These are phyloP conservation scores for Aspergillus flavus DNA, from an alignment of 2,329 filamentous ascomycete genomes.

Conservation along the genomic window DNA sequence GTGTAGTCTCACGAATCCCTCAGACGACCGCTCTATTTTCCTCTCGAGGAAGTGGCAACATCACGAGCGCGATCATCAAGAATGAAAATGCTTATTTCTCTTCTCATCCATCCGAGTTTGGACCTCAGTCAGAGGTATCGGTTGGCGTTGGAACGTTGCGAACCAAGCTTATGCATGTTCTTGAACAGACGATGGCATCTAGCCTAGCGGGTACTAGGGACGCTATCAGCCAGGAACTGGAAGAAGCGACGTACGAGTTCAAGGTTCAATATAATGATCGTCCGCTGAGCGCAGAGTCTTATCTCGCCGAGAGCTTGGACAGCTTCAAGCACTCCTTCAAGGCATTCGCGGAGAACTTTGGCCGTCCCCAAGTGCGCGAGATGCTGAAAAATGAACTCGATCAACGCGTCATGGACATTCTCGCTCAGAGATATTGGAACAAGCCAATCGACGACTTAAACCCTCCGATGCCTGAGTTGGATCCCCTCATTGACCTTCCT, in stretches of 20 bases:
- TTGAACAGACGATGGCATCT: slow-evolving; percentile 95
- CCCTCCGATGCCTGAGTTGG: slow-evolving; percentile 65
- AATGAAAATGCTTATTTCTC: slow-evolving; percentile 89
- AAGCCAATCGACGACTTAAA: slow-evolving; percentile 86
- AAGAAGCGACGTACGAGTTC: slow-evolving; percentile 97
- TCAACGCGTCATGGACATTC: slow-evolving; percentile 88
- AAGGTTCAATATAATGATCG: slow-evolving; percentile 99
- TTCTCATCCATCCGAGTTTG: slow-evolving; percentile 78
- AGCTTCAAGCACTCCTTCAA: slow-evolving; percentile 98
- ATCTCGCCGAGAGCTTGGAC: slow-evolving; percentile 91
- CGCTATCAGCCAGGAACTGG: slow-evolving; percentile 90
- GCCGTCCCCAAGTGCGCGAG: slow-evolving; percentile 83
- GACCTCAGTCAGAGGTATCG: slow-evolving; percentile 68
- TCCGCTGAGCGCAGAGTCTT: slow-evolving; percentile 91
- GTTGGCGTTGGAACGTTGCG: slow-evolving; percentile 85
- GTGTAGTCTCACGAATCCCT: slow-evolving; percentile 85
- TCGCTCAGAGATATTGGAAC: slow-evolving; percentile 97
- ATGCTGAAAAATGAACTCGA: slow-evolving; percentile 91
- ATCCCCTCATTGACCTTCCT: slow-evolving; percentile 75
- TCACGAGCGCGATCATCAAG: slow-evolving; percentile 78
- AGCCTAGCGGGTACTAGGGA: slow-evolving; percentile 88
- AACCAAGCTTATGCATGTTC: slow-evolving; percentile 94
- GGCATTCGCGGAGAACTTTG: slow-evolving; percentile 86
- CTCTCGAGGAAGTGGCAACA: slow-evolving; percentile 76
- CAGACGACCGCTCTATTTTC: slow-evolving; percentile 72